These are phyloP conservation scores for Mycena kentingensis DNA, from an alignment of 768 basidiomycete genomes.

Conservation along the genomic window DNA sequence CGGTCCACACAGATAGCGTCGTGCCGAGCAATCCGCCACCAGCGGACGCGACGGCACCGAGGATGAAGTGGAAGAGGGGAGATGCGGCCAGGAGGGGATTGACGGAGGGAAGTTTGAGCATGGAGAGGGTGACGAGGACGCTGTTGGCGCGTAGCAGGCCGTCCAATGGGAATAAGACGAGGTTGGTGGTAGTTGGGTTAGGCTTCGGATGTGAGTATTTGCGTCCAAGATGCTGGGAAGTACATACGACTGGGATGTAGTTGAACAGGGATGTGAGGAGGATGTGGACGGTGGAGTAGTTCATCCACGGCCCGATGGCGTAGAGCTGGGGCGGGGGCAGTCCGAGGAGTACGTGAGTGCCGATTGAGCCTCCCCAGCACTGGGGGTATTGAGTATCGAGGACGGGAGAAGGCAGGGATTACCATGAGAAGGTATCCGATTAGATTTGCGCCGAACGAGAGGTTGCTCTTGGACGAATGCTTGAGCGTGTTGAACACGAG, in stretches of 20 bases:
- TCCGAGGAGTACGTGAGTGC: conserved; percentile 45
- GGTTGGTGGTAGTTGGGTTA: conserved; percentile 39
- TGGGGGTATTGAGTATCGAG: not conserved
- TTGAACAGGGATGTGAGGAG: conserved; percentile 44
- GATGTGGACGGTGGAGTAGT: conserved; percentile 51
- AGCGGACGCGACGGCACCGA: conserved; percentile 49
- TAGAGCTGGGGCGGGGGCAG: conserved; percentile 51
- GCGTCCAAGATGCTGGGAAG: not conserved
- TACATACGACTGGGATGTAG: conserved; percentile 40
- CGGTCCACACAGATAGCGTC: conserved; percentile 45
- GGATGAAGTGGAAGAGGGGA: conserved; percentile 46
- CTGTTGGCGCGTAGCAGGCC: conserved; percentile 48
- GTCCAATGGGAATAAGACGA: conserved; percentile 51
- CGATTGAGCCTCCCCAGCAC: conserved; percentile 50
- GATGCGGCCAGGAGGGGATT: conserved; percentile 40
- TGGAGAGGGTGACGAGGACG: conserved; percentile 38
- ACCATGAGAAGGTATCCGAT: conserved; percentile 21
- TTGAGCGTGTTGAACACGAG: conserved; percentile 13
- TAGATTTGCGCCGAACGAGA: conserved; percentile 18
- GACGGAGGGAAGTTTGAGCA: conserved; percentile 35
- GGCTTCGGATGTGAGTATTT: conserved; percentile 6
- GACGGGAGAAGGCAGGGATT: not conserved
- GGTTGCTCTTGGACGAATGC: not conserved
- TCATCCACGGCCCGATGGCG: conserved; percentile 45
- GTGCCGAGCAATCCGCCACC: conserved; percentile 49